These are phyloP conservation scores for Kodamaea ohmeri DNA, from an alignment of 1,139 yeast species.

Conservation along the genomic window DNA sequence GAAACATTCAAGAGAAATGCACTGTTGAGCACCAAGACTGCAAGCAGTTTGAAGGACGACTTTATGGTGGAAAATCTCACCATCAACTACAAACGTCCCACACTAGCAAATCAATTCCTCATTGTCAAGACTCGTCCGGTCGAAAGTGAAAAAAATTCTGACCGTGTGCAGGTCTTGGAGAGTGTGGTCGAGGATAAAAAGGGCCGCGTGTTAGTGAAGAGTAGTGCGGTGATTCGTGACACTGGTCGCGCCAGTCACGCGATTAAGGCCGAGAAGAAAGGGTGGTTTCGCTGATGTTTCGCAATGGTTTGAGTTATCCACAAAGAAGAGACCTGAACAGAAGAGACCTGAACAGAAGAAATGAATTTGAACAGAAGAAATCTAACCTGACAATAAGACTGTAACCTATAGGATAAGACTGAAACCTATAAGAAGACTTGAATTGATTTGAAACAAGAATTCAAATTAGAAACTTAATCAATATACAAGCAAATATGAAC, in stretches of 20 bases:
- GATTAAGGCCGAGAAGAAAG: constrained; percentile 3
- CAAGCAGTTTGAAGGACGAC: constrained; percentile 38
- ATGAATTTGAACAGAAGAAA: too few species aligned
- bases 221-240: constrained; percentile 37
- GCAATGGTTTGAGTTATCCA: background rate
- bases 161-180: constrained; percentile 26
- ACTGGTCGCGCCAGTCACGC: constrained; percentile 35
- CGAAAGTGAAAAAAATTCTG: constrained; percentile 26
- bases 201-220: constrained; percentile 37
- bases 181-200: constrained; percentile 34
- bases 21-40: constrained; percentile 33
- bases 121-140: constrained; percentile 54
- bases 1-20: constrained; percentile 68
- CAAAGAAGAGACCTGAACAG: too few species aligned
- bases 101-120: constrained; percentile 76
- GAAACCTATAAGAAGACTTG: too few species aligned
- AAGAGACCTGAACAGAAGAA: too few species aligned
- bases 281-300: constrained; percentile 10
- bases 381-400: too few species aligned
- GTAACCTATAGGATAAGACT: too few species aligned
- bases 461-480: too few species aligned
- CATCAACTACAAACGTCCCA: constrained; percentile 66
- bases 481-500: too few species aligned
- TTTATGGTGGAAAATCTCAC: constrained; percentile 50
- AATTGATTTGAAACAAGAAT: too few species aligned